Base-by-base conservation (phyloP, 2,329 filamentous ascomycete species). In the Chaetomiaceae sp. region DNA sequence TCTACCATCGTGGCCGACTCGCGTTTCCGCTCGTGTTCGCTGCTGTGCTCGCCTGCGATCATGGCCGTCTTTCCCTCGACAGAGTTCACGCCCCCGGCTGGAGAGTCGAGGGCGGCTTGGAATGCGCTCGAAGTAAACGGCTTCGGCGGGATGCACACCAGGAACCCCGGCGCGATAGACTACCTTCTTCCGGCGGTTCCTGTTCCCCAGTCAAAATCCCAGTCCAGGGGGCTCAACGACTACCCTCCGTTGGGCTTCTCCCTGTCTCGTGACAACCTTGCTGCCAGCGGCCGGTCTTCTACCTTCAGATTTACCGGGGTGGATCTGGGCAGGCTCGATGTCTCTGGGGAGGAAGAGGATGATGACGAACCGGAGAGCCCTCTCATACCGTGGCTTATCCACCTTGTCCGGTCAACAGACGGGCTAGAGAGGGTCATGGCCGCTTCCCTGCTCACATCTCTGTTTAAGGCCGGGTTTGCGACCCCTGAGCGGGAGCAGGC, bases 1-100 rank as follows among this genome's bases (percentile, higher is more conserved):
- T 80, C 84, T 19, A 80, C 84, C 42, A 87, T 96, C 44, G 81
- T 96, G 46, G 81, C 84, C 56, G 83, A 89, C 63, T 96, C 92
- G 0, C 86, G 85, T 61, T 88, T 86, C 68, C 82, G 90, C 51
- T 85, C 89, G 9, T 85, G 85, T 59, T 81, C 89, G 62, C 78
- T 89, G 45, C 71, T 87, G 39, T 85, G 81, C 55, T 86, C 87
- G 1, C 85, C 85, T 1, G 79, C 83, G 0, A 82, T 91, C 37
- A 71, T 88, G 52, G 81, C 85, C 19, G 80, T 88, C 11, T 88
- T 90, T 56, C 85, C 85, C 2, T 75, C 77, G 39, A 70, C 79
- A 36, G 79, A 80, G 39, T 79, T 82, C 49, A 70, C 77, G 1
- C 71, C 62, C n/a, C 47, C 74, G 6, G 70, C 68, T 2, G 76